Conservation (phyloP, 805 yeast genomes). For the Cyberlindnera amylophila region DNA sequence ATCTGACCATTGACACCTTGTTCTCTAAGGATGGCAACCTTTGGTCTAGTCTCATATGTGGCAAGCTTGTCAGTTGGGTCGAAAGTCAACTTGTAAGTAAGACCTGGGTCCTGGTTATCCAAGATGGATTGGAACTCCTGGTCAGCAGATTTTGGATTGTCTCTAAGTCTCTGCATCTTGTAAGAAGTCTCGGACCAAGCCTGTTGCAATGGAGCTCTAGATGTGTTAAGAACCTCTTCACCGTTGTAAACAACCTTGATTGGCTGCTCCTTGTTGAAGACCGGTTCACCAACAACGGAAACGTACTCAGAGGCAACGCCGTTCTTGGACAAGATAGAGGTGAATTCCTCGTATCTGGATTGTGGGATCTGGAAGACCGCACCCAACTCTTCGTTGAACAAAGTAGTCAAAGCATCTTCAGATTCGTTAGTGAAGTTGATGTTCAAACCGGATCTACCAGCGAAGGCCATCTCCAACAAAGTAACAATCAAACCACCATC, state of each 20-base stretch:
- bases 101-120: slow-evolving; percentile 89
- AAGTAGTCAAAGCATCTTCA: slow-evolving; percentile 43
- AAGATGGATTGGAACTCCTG: slow-evolving; percentile 73
- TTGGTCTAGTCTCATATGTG: slow-evolving; percentile 51
- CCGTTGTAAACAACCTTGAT: slow-evolving; percentile 48
- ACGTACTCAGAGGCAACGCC: slow-evolving; percentile 56
- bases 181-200: slow-evolving; percentile 87
- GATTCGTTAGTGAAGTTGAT: slow-evolving; percentile 40
- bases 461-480: slow-evolving; percentile 92
- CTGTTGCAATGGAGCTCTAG: slow-evolving; percentile 73
- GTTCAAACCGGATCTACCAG: slow-evolving; percentile 82
- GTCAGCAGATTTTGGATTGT: slow-evolving; percentile 85
- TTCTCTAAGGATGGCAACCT: slow-evolving; percentile 94
- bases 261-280: slow-evolving; percentile 49
- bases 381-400: slow-evolving; percentile 94
- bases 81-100: slow-evolving; percentile 74
- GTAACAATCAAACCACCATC: slow-evolving; percentile 95
- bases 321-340: slow-evolving; percentile 47
- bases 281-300: slow-evolving; percentile 66
- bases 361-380: slow-evolving; percentile 85
- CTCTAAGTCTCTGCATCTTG: slow-evolving; percentile 86
- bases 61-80: slow-evolving; percentile 50
- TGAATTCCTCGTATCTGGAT: slow-evolving; percentile 51
- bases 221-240: slow-evolving; percentile 40
- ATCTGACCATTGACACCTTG: slow-evolving; percentile 98